phyloP scores from a whole-genome alignment of 805 yeast genomes.

The Torulaspora microellipsoides region DNA sequence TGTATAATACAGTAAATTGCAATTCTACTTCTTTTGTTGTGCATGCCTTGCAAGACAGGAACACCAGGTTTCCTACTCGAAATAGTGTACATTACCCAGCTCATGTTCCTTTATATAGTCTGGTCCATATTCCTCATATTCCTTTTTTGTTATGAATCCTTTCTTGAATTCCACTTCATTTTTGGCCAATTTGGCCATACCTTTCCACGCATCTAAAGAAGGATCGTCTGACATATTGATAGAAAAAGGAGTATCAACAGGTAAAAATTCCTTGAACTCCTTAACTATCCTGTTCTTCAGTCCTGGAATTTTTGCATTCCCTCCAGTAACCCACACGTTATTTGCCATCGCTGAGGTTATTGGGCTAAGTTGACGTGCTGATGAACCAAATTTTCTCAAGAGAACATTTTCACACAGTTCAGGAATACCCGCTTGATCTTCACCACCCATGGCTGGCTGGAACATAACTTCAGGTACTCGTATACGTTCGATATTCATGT shows the following conservation, averaged over 20 bases:
- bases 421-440: conserved; percentile 91
- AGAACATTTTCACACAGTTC: conserved; percentile 71
- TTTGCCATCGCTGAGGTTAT: conserved; percentile 33
- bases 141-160: conserved; percentile 57
- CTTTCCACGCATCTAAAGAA: conserved; percentile 82
- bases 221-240: conserved; percentile 68
- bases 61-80: conserved; percentile 11
- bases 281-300: conserved; percentile 60
- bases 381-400: conserved; percentile 56
- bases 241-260: conserved; percentile 55
- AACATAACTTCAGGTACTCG: conserved; percentile 88
- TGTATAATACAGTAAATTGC: conserved; percentile 8
- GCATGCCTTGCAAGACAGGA: too few species aligned
- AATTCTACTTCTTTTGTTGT: background rate
- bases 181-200: conserved; percentile 78
- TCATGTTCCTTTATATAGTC: conserved; percentile 86
- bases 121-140: conserved; percentile 84
- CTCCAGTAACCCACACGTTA: conserved; percentile 84
- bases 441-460: conserved; percentile 90
- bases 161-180: conserved; percentile 41
- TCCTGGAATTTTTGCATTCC: conserved; percentile 62
- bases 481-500: conserved; percentile 84
- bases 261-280: conserved; percentile 70
- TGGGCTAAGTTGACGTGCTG: conserved; percentile 40
- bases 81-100: conserved; percentile 52